Conservation (phyloP, 495 filamentous ascomycete species). For the Talaromyces stipitatus region DNA sequence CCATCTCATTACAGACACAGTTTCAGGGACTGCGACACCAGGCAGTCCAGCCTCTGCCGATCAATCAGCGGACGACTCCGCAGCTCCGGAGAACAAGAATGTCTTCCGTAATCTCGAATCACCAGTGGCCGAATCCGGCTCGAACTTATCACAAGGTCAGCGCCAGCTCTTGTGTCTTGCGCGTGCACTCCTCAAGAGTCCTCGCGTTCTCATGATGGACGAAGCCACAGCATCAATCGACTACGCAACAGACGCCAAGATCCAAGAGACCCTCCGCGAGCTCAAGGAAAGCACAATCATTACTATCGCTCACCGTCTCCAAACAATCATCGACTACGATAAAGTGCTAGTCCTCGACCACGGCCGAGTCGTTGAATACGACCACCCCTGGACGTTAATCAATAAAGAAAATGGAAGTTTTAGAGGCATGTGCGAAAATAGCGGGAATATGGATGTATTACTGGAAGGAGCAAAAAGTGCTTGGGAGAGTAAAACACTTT, state of each 20-base stretch:
- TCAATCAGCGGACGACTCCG: slow-evolving; percentile 15
- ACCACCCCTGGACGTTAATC: slow-evolving; percentile 75
- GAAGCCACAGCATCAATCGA: slow-evolving; percentile 98
- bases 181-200: slow-evolving; percentile 83
- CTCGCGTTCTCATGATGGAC: slow-evolving; percentile 95
- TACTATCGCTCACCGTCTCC: slow-evolving; percentile 95
- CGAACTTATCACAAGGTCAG: slow-evolving; percentile 95
- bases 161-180: slow-evolving; percentile 93
- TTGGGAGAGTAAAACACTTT: slow-evolving; percentile 44
- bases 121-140: slow-evolving; percentile 82
- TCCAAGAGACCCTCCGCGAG: slow-evolving; percentile 90
- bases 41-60: slow-evolving; percentile 8
- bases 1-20: slow-evolving; percentile 67
- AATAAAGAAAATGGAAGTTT: slow-evolving; percentile 63
- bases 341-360: slow-evolving; percentile 96
- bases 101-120: slow-evolving; percentile 84
- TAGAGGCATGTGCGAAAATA: slow-evolving; percentile 90
- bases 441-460: slow-evolving; percentile 73
- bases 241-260: slow-evolving; percentile 91
- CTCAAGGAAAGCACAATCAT: slow-evolving; percentile 82
- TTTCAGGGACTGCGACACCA: slow-evolving; percentile 37
- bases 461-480: slow-evolving; percentile 70
- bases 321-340: slow-evolving; percentile 96
- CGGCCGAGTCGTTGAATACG: slow-evolving; percentile 80
- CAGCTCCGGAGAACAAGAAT: slow-evolving; percentile 71